phyloP scores from a whole-genome alignment of 352 stramenopile genomes.

The Phytophthora vignae region DNA sequence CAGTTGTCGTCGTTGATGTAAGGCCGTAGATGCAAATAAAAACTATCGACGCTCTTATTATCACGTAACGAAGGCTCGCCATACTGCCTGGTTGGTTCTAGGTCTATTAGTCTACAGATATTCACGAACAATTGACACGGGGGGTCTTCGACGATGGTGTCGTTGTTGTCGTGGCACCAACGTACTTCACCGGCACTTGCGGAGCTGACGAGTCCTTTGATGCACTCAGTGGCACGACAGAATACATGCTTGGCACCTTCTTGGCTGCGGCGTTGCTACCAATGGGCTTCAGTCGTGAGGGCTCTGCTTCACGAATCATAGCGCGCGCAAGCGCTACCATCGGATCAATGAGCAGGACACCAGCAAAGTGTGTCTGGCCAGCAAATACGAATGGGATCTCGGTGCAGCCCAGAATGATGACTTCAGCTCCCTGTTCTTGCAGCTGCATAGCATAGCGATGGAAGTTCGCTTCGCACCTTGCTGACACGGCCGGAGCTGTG shows the following conservation, averaged over 20 bases:
- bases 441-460: constrained; percentile 63
- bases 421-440: constrained; percentile 54
- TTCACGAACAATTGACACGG: constrained; percentile 13
- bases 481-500: constrained; percentile 63
- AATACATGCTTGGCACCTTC: constrained; percentile 16
- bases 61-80: neutral
- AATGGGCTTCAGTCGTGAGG: constrained; percentile 50
- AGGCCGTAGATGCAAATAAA: constrained; percentile 14
- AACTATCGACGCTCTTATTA: constrained; percentile 2
- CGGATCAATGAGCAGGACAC: constrained; percentile 68
- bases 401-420: constrained; percentile 80
- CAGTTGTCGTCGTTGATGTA: constrained; percentile 58
- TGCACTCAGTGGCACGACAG: constrained; percentile 11
- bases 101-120: constrained; percentile 22
- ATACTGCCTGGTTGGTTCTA: neutral
- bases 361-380: constrained; percentile 51
- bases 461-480: constrained; percentile 65
- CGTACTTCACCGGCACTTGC: constrained; percentile 2
- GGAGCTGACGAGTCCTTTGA: neutral
- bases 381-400: constrained; percentile 82
- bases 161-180: neutral
- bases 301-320: constrained; percentile 73
- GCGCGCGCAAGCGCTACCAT: constrained; percentile 78
- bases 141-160: constrained; percentile 1
- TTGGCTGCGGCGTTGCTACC: constrained; percentile 6